Conservation (phyloP, 1,284 basidiomycete genomes). For the Xerocomus cyaneibrunnescens region DNA sequence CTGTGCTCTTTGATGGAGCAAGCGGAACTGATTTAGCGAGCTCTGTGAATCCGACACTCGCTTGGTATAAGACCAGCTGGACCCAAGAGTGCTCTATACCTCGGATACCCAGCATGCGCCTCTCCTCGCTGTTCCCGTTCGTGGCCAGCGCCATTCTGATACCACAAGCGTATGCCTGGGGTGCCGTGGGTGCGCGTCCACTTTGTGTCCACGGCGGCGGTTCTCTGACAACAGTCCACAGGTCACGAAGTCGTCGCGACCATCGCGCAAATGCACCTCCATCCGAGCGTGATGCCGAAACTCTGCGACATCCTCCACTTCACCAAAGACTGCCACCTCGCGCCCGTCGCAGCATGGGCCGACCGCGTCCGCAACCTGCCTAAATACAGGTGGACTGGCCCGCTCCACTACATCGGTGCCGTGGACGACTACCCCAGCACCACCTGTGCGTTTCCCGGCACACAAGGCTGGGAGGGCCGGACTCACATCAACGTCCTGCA, state of each 20-base stretch:
- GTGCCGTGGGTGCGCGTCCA: conserved; percentile 40
- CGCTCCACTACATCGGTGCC: conserved; percentile 76
- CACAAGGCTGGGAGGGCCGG: conserved; percentile 72
- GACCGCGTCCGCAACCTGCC: conserved; percentile 59
- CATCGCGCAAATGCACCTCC: conserved; percentile 88
- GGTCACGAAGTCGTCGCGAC: conserved; percentile 93
- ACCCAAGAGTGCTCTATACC: not conserved
- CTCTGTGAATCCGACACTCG: conserved; percentile 2
- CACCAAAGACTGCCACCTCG: conserved; percentile 60
- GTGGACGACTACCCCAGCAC: conserved; percentile 74
- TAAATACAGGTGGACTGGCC: conserved; percentile 64
- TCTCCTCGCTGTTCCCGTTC: conserved; percentile 15
- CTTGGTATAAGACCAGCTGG: not conserved
- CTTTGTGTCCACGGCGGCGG: not conserved
- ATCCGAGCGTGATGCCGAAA: conserved; percentile 67
- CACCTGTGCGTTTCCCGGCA: conserved; percentile 76
- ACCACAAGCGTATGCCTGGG: conserved; percentile 40
- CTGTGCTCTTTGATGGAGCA: not conserved
- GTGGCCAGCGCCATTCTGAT: conserved; percentile 19
- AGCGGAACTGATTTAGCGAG: conserved; percentile 12
- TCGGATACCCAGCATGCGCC: conserved; percentile 24
- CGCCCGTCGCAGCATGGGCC: conserved; percentile 86
- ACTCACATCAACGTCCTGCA: conserved; percentile 71
- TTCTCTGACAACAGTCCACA: conserved; percentile 17
- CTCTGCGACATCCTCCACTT: conserved; percentile 69